Percentiles rank a stretch among this genome's conserved stretches.
Conservation (phyloP, 768 basidiomycete species). For the Phylloporus sp. region DNA sequence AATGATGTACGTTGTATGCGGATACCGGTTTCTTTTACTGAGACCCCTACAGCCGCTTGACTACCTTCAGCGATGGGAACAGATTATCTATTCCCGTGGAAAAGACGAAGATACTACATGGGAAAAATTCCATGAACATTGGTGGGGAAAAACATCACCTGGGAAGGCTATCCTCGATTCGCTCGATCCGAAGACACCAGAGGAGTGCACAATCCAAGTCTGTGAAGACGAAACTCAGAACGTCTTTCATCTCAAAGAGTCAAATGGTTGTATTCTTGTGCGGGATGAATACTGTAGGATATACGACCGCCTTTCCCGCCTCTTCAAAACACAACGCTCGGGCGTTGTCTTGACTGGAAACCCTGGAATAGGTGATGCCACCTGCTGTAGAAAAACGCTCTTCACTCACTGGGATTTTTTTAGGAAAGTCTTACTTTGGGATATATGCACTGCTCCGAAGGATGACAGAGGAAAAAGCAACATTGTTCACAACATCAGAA, state of each 20-base stretch:
- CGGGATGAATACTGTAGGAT: background rate
- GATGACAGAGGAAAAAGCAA: background rate
- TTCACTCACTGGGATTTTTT: background rate
- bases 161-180: background rate
- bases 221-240: background rate
- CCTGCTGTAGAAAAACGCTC: background rate
- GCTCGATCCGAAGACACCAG: too few species aligned
- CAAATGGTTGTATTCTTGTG: background rate
- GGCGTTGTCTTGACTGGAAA: background rate
- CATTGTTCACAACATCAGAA: background rate
- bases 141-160: too few species aligned
- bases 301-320: background rate
- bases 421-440: background rate
- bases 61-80: too few species aligned
- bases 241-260: background rate
- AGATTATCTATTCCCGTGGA: too few species aligned
- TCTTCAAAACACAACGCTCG: background rate
- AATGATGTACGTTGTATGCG: too few species aligned
- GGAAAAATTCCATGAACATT: too few species aligned
- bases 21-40: too few species aligned
- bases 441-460: background rate
- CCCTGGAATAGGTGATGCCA: background rate
- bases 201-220: background rate
- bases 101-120: too few species aligned
- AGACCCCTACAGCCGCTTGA: too few species aligned